phyloP scores from a whole-genome alignment of 257 asterid species.

The Paulownia fortunei region DNA sequence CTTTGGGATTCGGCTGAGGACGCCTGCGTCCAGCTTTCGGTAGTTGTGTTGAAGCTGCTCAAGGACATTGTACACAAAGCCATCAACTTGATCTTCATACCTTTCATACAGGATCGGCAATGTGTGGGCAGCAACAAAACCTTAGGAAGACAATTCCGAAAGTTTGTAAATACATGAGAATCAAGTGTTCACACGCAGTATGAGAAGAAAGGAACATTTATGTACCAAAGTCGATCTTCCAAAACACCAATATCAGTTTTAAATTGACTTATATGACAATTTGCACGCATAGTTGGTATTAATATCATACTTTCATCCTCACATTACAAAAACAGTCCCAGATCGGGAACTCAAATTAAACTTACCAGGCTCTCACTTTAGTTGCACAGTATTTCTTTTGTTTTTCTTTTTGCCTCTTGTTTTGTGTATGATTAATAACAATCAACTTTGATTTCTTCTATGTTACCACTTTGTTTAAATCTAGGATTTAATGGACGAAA shows the following conservation, averaged over 20 bases:
- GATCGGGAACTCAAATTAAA: no score
- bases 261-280: no score
- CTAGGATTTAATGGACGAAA: neutral
- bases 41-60: slow-evolving; percentile 63
- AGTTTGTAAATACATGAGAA: neutral
- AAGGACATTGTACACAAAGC: slow-evolving; percentile 51
- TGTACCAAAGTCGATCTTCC: no score
- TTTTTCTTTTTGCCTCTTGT: neutral
- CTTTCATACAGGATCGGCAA: slow-evolving; percentile 77
- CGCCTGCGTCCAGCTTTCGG: slow-evolving; percentile 62
- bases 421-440: neutral
- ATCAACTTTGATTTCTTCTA: neutral
- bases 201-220: no score
- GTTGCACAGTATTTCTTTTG: no score
- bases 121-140: slow-evolving; percentile 85
- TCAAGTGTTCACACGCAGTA: neutral
- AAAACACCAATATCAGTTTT: neutral
- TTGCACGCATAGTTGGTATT: neutral
- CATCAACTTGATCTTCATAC: slow-evolving; percentile 80
- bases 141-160: slow-evolving; percentile 32
- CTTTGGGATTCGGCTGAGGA: slow-evolving; percentile 62
- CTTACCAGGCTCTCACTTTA: no score
- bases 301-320: neutral
- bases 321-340: no score
- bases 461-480: neutral